Conservation (phyloP, 202 grass and related monocot species). For the Schoenoplectus tabernaemontani region DNA sequence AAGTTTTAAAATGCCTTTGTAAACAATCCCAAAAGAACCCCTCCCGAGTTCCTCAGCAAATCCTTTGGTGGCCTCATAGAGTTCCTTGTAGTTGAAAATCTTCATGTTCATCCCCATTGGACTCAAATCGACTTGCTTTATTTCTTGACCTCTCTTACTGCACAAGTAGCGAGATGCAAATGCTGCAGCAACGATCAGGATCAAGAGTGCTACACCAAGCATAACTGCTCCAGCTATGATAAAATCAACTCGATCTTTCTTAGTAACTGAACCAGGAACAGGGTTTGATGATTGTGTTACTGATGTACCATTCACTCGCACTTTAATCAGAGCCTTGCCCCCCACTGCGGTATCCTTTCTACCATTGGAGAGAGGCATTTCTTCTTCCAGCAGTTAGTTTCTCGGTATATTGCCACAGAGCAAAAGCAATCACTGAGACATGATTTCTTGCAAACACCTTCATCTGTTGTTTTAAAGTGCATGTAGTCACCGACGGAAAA, state of each 20-base stretch:
- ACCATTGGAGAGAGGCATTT: constrained; percentile 18
- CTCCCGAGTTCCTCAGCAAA: constrained; percentile 47
- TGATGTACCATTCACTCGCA: constrained; percentile 8
- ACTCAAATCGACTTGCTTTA: background rate
- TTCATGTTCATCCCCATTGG: constrained; percentile 28
- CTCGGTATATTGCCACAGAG: background rate
- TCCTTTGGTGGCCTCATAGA: constrained; percentile 34
- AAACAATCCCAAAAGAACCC: constrained; percentile 59
- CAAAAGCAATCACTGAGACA: constrained; percentile 32
- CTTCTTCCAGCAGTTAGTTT: constrained; percentile 23
- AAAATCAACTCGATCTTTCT: background rate
- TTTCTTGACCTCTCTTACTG: background rate
- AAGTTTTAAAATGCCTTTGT: constrained; percentile 33
- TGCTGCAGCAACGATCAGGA: background rate
- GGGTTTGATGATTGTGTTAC: background rate
- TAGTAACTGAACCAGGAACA: background rate
- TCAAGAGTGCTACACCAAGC: background rate
- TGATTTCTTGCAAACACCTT: background rate
- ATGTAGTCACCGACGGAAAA: background rate
- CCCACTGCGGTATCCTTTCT: background rate
- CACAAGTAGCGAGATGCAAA: background rate
- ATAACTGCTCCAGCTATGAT: background rate
- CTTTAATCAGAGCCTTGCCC: constrained; percentile 24
- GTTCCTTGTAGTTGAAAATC: constrained; percentile 33
- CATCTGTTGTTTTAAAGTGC: constrained; percentile 16